Conservation (phyloP, 441 rosid genomes). For the Arabidopsis hybrid region DNA sequence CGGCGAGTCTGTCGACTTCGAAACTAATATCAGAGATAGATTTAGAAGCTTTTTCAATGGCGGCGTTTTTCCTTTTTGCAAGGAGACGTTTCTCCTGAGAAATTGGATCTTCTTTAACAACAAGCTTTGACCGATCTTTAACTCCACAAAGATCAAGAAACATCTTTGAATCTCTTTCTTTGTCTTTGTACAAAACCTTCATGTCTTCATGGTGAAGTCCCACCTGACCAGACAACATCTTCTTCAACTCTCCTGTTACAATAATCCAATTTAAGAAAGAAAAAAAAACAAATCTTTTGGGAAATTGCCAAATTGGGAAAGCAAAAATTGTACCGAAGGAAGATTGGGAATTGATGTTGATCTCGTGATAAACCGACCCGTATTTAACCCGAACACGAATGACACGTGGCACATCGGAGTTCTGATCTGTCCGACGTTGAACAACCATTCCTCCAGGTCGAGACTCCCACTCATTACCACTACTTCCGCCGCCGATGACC, state of each 20-base stretch:
- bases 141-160: constrained; percentile 90
- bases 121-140: constrained; percentile 86
- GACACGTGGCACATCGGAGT: constrained; percentile 78
- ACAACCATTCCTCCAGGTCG: constrained; percentile 99
- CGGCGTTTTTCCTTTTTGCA: constrained; percentile 80
- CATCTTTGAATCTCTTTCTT: constrained; percentile 94
- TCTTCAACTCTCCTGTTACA: constrained; percentile 89
- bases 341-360: constrained; percentile 80
- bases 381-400: constrained; percentile 87
- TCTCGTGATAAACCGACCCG: constrained; percentile 81
- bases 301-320: no score
- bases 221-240: constrained; percentile 69
- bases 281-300: neutral
- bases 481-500: constrained; percentile 45
- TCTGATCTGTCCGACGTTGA: constrained; percentile 77
- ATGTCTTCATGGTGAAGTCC: constrained; percentile 93
- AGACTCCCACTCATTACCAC: constrained; percentile 82
- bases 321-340: constrained; percentile 65
- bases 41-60: constrained; percentile 83
- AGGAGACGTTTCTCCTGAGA: constrained; percentile 85
- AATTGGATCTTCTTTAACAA: constrained; percentile 83
- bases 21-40: constrained; percentile 85
- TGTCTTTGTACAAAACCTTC: constrained; percentile 86
- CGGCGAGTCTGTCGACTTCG: constrained; percentile 87
- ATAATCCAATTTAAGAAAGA: neutral